Base-by-base conservation (phyloP, 139 green algal species). In the Asterochloris erici region DNA sequence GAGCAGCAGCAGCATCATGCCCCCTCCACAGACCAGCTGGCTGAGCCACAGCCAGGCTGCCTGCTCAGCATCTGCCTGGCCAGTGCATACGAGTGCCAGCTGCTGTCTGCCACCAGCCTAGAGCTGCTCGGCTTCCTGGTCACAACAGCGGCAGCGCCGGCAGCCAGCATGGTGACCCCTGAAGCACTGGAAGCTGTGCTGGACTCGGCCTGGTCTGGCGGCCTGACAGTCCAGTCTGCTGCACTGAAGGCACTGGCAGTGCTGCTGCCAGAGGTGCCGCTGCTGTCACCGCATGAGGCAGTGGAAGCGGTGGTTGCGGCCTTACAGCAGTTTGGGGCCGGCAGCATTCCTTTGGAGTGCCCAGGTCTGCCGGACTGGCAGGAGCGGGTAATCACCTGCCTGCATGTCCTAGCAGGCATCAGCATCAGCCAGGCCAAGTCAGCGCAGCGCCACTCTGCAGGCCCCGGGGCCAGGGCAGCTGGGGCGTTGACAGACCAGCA, bases 191-290 rank as follows among this genome's bases (percentile, higher is more conserved):
- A 29, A 11, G 17, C 24, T 12, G 63, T 73, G 6, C 11, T 63
- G 11, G 80, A 84, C 27, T 16, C 63, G 4, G 19, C 79, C 10
- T 10, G n/a, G 9, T 61, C 79, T 71, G 80, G 38, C 27, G 80
- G 80, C 54, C 79, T 84, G 60, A 69, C 80, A n/a, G 12, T 84
- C n/a, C 80, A 84, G 27, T 23, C 71, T 4, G 70, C 80, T 27
- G 80, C 80, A 23, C 60, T 79, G 10, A 47, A 61, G 9, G 60
- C 70, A 24, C n/a, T 76, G 26, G 60, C 62, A 17, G 66, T 54
- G 13, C 61, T 84, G 61, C 80, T 79, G n/a, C 28, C 80, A 60
- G 60, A 70, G 66, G 21, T 70, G 23, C 38, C 64, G 38, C 47
- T 76, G 66, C 66, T 73, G 66, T 79, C 47, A 77, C 16, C 68